Percentiles rank a stretch among this genome's conserved stretches.
Conservation (phyloP, 2,329 filamentous ascomycete species). For the Trichothecium sympodiale region DNA sequence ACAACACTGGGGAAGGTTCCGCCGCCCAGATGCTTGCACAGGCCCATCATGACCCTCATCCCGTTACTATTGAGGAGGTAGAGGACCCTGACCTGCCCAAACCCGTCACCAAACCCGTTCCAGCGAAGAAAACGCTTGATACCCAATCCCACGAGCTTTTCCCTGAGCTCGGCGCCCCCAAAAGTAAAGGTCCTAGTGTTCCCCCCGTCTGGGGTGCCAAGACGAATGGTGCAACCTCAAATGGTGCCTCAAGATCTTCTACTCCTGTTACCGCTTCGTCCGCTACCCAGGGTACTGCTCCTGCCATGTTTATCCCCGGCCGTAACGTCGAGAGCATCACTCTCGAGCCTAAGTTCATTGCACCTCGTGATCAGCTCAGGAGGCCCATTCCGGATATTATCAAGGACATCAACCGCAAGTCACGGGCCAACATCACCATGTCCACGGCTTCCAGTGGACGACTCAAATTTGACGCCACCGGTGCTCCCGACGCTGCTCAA, state of each 20-base stretch:
- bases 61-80: slow-evolving; percentile 68
- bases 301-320: slow-evolving; percentile 65
- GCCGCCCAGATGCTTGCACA: slow-evolving; percentile 53
- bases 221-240: slow-evolving; percentile 43
- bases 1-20: slow-evolving; percentile 33
- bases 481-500: slow-evolving; percentile 72
- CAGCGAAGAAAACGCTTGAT: slow-evolving; percentile 41
- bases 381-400: slow-evolving; percentile 76
- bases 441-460: slow-evolving; percentile 59
- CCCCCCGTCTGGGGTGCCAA: slow-evolving; percentile 71
- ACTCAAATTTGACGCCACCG: slow-evolving; percentile 74
- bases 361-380: slow-evolving; percentile 67
- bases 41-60: slow-evolving; percentile 42
- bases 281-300: slow-evolving; percentile 27
- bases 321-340: slow-evolving; percentile 68
- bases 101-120: slow-evolving; percentile 14
- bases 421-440: slow-evolving; percentile 76
- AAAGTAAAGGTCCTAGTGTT: slow-evolving; percentile 52
- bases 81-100: slow-evolving; percentile 65
- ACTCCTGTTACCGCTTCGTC: slow-evolving; percentile 46
- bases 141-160: slow-evolving; percentile 85
- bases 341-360: slow-evolving; percentile 65
- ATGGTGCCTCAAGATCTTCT: slow-evolving; percentile 47
- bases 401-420: slow-evolving; percentile 86
- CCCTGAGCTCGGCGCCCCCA: slow-evolving; percentile 69